A percentile compares a stretch with the other conserved stretches of the same genome.
phyloP scores from a whole-genome alignment of 768 basidiomycete species.

The Tubosaeta sp. region DNA sequence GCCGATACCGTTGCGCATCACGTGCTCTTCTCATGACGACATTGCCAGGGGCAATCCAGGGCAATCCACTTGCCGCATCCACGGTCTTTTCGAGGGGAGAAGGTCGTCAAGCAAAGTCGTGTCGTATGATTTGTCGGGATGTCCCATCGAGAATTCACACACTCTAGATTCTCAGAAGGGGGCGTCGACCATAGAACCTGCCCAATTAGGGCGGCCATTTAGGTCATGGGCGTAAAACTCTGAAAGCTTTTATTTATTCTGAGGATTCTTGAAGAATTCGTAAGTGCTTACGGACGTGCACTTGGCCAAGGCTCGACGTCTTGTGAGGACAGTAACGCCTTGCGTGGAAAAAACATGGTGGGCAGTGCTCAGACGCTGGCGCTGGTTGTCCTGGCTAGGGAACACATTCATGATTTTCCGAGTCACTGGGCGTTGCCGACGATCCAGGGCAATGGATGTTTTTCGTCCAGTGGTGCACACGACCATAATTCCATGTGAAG shows the following conservation, averaged over 20 bases:
- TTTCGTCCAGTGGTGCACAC: not conserved
- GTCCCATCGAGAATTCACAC: conserved; percentile 2
- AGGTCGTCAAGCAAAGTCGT: not conserved
- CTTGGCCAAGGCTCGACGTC: not conserved
- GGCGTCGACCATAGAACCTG: not conserved
- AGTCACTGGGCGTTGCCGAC: not conserved
- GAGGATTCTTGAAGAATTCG: not conserved
- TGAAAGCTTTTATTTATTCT: not conserved
- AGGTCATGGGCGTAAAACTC: not conserved
- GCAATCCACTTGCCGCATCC: not conserved
- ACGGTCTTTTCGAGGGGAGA: not conserved
- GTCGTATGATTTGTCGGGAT: not conserved
- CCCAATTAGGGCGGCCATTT: not conserved
- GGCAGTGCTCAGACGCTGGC: not conserved
- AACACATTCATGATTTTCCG: not conserved
- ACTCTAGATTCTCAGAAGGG: not conserved
- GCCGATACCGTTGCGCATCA: not conserved
- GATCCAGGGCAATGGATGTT: not conserved
- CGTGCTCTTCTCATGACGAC: not conserved
- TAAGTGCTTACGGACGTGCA: not conserved
- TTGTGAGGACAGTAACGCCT: not conserved
- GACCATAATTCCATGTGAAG: not conserved
- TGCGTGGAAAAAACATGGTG: not conserved
- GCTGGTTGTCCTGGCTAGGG: not conserved
- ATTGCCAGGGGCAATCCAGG: not conserved